Base-by-base conservation (phyloP, 257 asterid species). In the Lantana camara region DNA sequence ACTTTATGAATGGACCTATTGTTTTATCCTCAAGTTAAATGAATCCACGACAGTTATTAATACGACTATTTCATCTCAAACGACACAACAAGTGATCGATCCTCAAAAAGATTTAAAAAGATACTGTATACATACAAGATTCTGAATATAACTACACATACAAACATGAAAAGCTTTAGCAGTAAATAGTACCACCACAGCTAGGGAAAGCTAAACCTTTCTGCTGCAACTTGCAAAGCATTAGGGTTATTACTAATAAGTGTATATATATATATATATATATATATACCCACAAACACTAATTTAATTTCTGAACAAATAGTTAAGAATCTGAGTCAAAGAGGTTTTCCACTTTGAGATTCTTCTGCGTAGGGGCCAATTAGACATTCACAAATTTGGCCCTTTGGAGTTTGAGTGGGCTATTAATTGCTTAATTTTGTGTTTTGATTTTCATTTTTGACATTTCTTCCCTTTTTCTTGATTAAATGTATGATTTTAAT, bases 261-360 rank as follows among this genome's bases (percentile, higher is more conserved):
- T n/a, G 7, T 30, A 30, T 30, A 30, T 7, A 30, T 30, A 30
- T 30, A 30, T 30, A 30, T 30, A 30, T 30, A 30, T 30, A 30
- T 30, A 30, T 30, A 30, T 30, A 30, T 30, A 30, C 35, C 35
- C 35, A 30, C 3, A 30, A 30, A 30, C 35, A 30, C 7, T n/a
- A n/a, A n/a, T n/a, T n/a, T n/a, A n/a, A n/a, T n/a, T n/a, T n/a
- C n/a, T n/a, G n/a, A n/a, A n/a, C 32, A 54, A 54, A 54, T 29
- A 47, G 32, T 67, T 51, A 35, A 68, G 68, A 69, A 63, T 63
- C 63, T 49, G 14, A 48, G 46, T 4, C 20, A 41, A 52, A 57
- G n/a, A 73, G 69, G 73, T 70, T 72, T 71, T 72, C 73, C 79
- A 71, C 70, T 68, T 62, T 27, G n/a, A 77, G 86, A 81, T 77